Conservation (phyloP, 441 rosid genomes). For the Jatropha multifida region DNA sequence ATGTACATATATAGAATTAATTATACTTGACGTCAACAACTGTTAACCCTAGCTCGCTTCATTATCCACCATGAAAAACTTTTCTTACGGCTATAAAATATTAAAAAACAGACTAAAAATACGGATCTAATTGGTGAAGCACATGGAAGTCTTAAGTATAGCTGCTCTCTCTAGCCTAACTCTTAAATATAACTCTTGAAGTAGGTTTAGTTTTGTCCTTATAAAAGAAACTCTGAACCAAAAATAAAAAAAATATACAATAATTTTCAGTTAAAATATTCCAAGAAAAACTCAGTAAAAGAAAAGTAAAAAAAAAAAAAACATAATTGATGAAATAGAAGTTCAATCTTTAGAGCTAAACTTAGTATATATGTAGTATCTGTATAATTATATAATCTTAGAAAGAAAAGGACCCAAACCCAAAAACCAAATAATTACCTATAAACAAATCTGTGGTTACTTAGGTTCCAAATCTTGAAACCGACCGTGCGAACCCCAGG, state of each 20-base stretch:
- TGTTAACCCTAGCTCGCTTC: conserved; percentile 21
- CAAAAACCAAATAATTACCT: conserved; percentile 3
- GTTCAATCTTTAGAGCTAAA: neutral
- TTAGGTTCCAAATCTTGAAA: conserved; percentile 10
- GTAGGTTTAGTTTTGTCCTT: neutral
- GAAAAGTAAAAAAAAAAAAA: neutral
- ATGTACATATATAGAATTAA: neutral
- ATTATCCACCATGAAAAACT: neutral
- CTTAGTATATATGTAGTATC: too few relatives aligned
- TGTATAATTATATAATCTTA: too few relatives aligned
- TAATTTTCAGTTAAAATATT: neutral
- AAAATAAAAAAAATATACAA: neutral
- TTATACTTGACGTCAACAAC: conserved; percentile 12
- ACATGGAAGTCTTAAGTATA: too few relatives aligned
- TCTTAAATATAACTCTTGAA: neutral
- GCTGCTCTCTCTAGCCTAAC: neutral
- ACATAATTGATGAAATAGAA: neutral
- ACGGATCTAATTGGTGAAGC: conserved; percentile 3
- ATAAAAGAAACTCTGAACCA: neutral
- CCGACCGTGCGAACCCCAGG: too few relatives aligned
- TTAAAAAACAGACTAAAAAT: neutral
- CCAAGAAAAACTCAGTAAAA: neutral
- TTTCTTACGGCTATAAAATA: neutral
- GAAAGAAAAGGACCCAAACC: neutral
- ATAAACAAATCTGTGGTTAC: neutral